phyloP scores from a whole-genome alignment of 257 asterid genomes.

The Misopates orontium region DNA sequence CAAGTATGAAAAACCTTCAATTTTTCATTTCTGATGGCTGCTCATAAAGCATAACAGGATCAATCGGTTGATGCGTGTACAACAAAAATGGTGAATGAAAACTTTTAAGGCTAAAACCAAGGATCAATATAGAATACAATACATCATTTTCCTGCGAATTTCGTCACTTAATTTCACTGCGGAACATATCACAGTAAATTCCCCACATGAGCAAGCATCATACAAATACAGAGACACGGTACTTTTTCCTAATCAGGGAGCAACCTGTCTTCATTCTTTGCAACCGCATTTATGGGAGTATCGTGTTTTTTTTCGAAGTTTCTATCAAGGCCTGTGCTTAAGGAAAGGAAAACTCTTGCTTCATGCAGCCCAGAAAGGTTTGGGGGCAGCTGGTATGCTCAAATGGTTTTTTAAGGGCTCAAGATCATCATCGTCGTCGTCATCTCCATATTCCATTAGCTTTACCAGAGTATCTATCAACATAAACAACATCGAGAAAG shows the following conservation, averaged over 20 bases:
- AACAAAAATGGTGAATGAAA: too few species aligned
- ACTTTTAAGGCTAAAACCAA: too few species aligned
- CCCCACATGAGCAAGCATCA: constrained; percentile 1
- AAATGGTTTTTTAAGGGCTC: constrained; percentile 33
- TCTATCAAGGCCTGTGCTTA: neutral
- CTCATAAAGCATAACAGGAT: too few species aligned
- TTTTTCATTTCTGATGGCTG: neutral
- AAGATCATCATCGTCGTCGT: constrained; percentile 48
- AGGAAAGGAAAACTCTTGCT: constrained; percentile 6
- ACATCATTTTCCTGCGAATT: neutral
- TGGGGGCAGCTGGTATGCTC: constrained; percentile 35
- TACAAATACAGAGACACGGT: neutral
- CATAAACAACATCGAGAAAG: neutral
- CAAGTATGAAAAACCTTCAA: neutral
- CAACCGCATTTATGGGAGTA: neutral
- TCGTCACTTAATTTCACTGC: neutral
- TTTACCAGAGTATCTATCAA: constrained; percentile 71
- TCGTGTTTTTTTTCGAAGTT: neutral
- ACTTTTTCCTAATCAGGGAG: neutral
- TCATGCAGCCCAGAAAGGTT: constrained; percentile 83
- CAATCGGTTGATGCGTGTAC: too few species aligned
- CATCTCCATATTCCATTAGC: constrained; percentile 95
- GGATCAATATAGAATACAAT: too few species aligned
- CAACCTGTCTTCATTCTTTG: neutral
- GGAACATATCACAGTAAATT: neutral